phyloP scores from a whole-genome alignment of 2,329 filamentous ascomycete species.

The Aspergillus latus region DNA sequence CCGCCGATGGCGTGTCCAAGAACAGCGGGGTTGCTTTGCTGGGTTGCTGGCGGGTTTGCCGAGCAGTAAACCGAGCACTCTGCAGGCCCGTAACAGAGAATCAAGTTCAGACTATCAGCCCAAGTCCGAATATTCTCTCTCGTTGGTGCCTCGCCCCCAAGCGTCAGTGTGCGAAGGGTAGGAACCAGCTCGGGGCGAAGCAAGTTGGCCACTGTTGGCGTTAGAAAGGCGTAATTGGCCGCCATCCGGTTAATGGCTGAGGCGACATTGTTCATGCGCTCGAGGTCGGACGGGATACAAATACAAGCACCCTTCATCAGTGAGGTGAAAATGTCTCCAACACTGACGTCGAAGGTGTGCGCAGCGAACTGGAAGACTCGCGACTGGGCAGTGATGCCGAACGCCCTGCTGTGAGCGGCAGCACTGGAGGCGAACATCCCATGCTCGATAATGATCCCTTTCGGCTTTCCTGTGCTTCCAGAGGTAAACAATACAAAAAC shows the following conservation, averaged over 20 bases:
- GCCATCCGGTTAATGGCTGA: conserved; percentile 16
- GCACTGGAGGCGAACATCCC: background rate
- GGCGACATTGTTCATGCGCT: conserved; percentile 41
- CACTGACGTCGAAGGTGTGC: conserved; percentile 41
- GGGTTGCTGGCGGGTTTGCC: background rate
- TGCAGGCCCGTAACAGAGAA: background rate
- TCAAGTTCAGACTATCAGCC: background rate
- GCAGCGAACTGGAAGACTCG: conserved; percentile 37
- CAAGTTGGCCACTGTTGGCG: conserved; percentile 51
- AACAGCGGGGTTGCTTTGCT: background rate
- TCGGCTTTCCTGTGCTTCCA: conserved; percentile 7
- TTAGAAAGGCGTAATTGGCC: conserved; percentile 53
- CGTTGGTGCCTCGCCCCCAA: background rate
- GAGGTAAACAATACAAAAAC: conserved; percentile 7
- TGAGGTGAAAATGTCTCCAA: conserved; percentile 36
- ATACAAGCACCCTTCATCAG: conserved; percentile 44
- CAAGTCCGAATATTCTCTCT: background rate
- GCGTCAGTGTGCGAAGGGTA: background rate
- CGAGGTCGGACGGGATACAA: conserved; percentile 45
- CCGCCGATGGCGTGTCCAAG: background rate
- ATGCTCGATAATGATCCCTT: conserved; percentile 7
- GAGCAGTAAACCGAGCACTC: background rate
- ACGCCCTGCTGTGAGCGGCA: background rate
- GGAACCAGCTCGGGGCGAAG: conserved; percentile 2
- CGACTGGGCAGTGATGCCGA: background rate